Evolutionary conservation across 495 filamentous ascomycete species (phyloP).

Genomic region (Aspergillus sclerotiicarbonarius): DNA sequence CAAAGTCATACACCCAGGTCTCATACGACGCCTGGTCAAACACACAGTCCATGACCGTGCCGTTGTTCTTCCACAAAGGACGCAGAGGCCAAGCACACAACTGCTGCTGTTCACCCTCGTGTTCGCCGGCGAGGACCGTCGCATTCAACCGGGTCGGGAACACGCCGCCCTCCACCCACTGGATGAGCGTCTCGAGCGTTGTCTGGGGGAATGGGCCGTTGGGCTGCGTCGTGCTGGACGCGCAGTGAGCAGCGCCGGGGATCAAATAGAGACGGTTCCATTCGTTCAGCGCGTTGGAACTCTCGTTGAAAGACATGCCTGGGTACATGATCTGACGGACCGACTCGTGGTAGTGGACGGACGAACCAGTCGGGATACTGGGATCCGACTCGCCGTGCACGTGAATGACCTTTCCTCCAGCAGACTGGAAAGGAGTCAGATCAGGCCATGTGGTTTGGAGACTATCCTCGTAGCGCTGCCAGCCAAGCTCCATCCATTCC

Average conservation of each 20-base stretch:
- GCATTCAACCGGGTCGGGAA: constrained; percentile 40
- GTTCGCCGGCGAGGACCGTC: constrained; percentile 30
- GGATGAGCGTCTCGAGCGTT: constrained; percentile 43
- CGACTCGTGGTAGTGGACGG: constrained; percentile 50
- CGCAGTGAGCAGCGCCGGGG: constrained; percentile 52
- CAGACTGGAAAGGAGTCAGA: constrained; percentile 36
- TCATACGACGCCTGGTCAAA: constrained; percentile 39
- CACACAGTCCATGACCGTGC: constrained; percentile 38
- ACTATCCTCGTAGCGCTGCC: constrained; percentile 26
- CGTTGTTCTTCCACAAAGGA: constrained; percentile 40
- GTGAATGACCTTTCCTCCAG: constrained; percentile 48
- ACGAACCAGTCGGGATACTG: constrained; percentile 46
- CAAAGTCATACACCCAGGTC: constrained; percentile 37
- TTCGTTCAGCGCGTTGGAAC: constrained; percentile 37
- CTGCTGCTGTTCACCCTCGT: constrained; percentile 38
- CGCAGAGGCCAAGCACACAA: constrained; percentile 49
- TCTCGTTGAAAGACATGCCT: constrained; percentile 27
- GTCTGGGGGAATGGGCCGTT: constrained; percentile 42
- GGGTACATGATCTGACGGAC: constrained; percentile 51
- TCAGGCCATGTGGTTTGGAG: constrained; percentile 45
- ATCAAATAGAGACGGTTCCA: constrained; percentile 54
- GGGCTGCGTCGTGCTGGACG: constrained; percentile 39
- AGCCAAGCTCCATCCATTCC: constrained; percentile 41
- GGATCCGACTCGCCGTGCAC: constrained; percentile 54
- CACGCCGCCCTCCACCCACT: constrained; percentile 54